A percentile compares a stretch with the other conserved stretches of the same genome.
phyloP scores from a whole-genome alignment of 345 rosid species.

The Cochlearia excelsa region DNA sequence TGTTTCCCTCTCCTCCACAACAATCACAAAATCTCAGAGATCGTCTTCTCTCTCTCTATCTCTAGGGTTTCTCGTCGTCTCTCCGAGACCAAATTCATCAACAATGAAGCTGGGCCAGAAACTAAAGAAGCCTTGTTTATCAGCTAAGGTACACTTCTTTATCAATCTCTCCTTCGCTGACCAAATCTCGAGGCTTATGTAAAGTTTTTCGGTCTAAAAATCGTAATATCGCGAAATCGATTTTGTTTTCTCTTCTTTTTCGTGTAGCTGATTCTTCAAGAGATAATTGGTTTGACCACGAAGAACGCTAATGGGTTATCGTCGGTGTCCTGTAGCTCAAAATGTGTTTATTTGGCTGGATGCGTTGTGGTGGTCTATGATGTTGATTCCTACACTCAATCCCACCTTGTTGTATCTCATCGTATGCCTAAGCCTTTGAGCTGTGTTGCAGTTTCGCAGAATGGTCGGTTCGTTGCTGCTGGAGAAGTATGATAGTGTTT shows the following conservation, averaged over 20 bases:
- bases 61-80: slow-evolving; percentile 30
- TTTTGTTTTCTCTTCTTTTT: not conserved
- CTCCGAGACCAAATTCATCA: not conserved
- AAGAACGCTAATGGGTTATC: slow-evolving; percentile 67
- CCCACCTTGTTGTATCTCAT: slow-evolving; percentile 62
- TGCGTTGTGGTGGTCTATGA: slow-evolving; percentile 69
- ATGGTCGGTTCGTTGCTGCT: slow-evolving; percentile 70
- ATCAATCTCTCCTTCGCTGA: slow-evolving; percentile 5
- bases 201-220: not conserved
- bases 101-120: slow-evolving; percentile 50
- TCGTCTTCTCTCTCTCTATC: not conserved
- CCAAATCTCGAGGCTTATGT: not conserved
- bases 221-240: not conserved
- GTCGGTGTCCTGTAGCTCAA: slow-evolving; percentile 40
- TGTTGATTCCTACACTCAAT: slow-evolving; percentile 50
- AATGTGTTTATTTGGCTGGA: slow-evolving; percentile 68
- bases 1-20: slow-evolving; percentile 30
- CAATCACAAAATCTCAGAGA: slow-evolving; percentile 10
- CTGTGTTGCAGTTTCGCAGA: slow-evolving; percentile 60
- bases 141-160: slow-evolving; percentile 43
- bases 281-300: slow-evolving; percentile 65
- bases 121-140: slow-evolving; percentile 45
- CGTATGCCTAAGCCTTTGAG: slow-evolving; percentile 58
- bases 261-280: slow-evolving; percentile 52
- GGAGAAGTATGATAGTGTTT: slow-evolving; percentile 50